These are phyloP conservation scores for Aspergillus kassunensis DNA, from an alignment of 495 filamentous ascomycete species.

Conservation along the genomic window DNA sequence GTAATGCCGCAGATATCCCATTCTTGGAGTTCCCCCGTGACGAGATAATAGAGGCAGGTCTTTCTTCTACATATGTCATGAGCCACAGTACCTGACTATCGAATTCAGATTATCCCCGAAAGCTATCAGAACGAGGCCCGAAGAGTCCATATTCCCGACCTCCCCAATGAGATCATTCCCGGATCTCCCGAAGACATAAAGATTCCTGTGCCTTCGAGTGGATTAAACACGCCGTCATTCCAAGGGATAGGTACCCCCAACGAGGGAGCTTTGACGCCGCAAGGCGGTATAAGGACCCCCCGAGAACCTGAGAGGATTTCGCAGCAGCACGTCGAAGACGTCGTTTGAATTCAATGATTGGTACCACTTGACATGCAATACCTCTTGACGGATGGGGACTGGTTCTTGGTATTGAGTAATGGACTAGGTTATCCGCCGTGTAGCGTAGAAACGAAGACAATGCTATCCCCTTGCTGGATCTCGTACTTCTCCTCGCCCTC, in stretches of 20 bases:
- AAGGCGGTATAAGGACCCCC: slow-evolving; percentile 40
- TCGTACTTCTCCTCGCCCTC: slow-evolving; percentile 91
- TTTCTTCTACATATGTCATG: slow-evolving; percentile 3
- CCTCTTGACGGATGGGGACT: slow-evolving; percentile 1
- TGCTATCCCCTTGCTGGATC: slow-evolving; percentile 74
- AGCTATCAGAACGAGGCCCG: slow-evolving; percentile 95
- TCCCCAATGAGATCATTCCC: slow-evolving; percentile 60
- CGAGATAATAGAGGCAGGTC: slow-evolving; percentile 84
- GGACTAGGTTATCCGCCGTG: slow-evolving; percentile 68
- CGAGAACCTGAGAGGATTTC: slow-evolving; percentile 46
- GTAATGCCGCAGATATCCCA: slow-evolving; percentile 93
- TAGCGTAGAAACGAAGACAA: slow-evolving; percentile 96
- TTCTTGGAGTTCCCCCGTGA: slow-evolving; percentile 90
- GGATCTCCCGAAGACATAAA: slow-evolving; percentile 78
- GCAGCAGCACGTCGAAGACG: slow-evolving; percentile 48
- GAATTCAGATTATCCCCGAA: slow-evolving; percentile 78
- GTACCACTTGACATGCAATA: neutral
- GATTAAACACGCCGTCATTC: slow-evolving; percentile 45
- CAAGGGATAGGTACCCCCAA: slow-evolving; percentile 44
- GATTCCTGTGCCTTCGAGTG: slow-evolving; percentile 69
- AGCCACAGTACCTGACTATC: slow-evolving; percentile 15
- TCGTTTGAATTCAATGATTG: slow-evolving; percentile 28
- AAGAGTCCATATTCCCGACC: slow-evolving; percentile 70
- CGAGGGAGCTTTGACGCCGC: slow-evolving; percentile 40
- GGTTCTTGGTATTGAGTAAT: slow-evolving; percentile 7